phyloP scores from a whole-genome alignment of 208 protist species.

The Acanthamoeba castellanii region DNA sequence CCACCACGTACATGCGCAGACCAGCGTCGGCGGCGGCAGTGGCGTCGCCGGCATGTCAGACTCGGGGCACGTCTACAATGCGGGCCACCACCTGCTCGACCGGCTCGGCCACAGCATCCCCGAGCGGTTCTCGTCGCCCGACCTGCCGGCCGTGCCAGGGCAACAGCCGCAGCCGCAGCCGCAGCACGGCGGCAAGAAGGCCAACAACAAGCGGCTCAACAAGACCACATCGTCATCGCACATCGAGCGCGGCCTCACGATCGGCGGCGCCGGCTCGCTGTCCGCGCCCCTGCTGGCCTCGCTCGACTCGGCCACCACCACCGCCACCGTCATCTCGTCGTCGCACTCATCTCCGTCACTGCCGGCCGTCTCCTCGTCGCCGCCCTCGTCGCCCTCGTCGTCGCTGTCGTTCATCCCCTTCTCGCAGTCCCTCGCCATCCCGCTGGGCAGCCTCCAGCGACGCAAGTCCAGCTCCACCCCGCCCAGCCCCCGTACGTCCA shows the following conservation, averaged over 20 bases:
- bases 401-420: not conserved
- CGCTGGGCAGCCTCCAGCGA: constrained; percentile 8
- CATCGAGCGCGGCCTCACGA: not conserved
- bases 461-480: constrained; percentile 30
- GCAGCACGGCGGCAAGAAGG: not conserved
- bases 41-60: not conserved
- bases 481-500: not conserved
- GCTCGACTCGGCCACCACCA: no score
- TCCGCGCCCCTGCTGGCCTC: no score
- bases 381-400: not conserved
- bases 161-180: not conserved
- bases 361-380: not conserved
- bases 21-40: not conserved
- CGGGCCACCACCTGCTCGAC: not conserved
- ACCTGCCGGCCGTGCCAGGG: not conserved
- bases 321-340: no score
- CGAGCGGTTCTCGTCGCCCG: constrained; percentile 20
- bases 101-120: constrained; percentile 7
- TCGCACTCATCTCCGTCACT: no score
- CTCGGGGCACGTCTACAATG: no score
- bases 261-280: no score
- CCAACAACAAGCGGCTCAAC: not conserved
- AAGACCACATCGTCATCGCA: not conserved
- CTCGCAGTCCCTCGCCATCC: not conserved
- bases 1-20: not conserved